phyloP scores from a whole-genome alignment of 495 filamentous ascomycete genomes.

The Thozetella sp. region DNA sequence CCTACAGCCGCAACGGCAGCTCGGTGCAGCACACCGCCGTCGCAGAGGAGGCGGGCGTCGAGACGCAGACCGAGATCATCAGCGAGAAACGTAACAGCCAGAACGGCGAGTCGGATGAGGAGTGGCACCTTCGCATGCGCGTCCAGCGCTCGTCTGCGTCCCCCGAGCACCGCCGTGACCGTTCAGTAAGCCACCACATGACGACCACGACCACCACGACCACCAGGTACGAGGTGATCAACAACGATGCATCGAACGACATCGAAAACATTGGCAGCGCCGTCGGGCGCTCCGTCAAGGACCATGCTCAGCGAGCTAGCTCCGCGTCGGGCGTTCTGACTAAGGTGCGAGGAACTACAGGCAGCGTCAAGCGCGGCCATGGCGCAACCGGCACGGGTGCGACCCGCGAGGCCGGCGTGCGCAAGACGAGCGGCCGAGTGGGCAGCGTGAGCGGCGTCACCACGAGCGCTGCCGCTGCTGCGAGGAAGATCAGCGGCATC shows the following conservation, averaged over 20 bases:
- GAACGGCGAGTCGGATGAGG: slow-evolving; percentile 77
- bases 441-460: slow-evolving; percentile 65
- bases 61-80: slow-evolving; percentile 39
- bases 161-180: slow-evolving; percentile 36
- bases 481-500: slow-evolving; percentile 43
- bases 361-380: slow-evolving; percentile 55
- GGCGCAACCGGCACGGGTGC: slow-evolving; percentile 51
- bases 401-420: slow-evolving; percentile 61
- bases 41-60: slow-evolving; percentile 34
- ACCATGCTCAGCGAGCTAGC: slow-evolving; percentile 56
- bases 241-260: slow-evolving; percentile 57
- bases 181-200: slow-evolving; percentile 55
- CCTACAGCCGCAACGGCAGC: slow-evolving; percentile 42
- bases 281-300: slow-evolving; percentile 55
- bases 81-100: slow-evolving; percentile 51
- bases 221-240: slow-evolving; percentile 52
- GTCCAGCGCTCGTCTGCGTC: slow-evolving; percentile 50
- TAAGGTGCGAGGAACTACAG: slow-evolving; percentile 73
- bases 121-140: slow-evolving; percentile 71
- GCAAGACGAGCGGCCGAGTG: slow-evolving; percentile 93
- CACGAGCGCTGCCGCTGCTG: slow-evolving; percentile 22
- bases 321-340: slow-evolving; percentile 68
- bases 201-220: slow-evolving; percentile 66
- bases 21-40: slow-evolving; percentile 33
- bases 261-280: slow-evolving; percentile 51